Base-by-base conservation (phyloP, 805 yeast genomes). In the Monosporozyma yasuniensis region DNA sequence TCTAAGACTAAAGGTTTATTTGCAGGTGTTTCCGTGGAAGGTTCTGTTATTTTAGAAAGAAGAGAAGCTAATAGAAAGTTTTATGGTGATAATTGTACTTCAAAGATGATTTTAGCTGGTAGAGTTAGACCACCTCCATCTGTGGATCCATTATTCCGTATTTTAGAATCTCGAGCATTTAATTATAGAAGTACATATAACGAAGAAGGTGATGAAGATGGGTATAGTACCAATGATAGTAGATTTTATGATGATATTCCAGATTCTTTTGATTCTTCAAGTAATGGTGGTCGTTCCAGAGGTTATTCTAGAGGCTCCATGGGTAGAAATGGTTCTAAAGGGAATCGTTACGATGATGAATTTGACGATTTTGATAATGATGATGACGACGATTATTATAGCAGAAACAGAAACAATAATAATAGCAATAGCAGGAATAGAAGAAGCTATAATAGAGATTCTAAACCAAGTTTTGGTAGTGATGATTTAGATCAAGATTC, bases 1-100 rank as follows among this genome's bases (percentile, higher is more conserved):
- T 87, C 97, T 11, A 91, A 93, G 68, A 89, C 96, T 3, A 91
- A 93, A 67, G 99, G 99, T 55, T 75, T 93, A 46, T 91, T 87
- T 70, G 99, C 99, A 0, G 99, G 99, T 63, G 95, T 91, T 18
- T 91, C 98, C 1, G 77, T 91, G 47, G 99, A 91, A 71, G 99
- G 99, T 28, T 89, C 97, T 1, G 96, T 91, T 14, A 80, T 93
- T 51, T 76, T 93, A n/a, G 99, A 93, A 70, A 84, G 99, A 72
- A 80, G 98, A 70, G 98, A 93, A 61, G 96, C 98, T 25, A 91
- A 91, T 69, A 77, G 96, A 62, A 91, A 91, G 70, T 91, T 91
- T 64, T 91, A 91, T 64, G 98, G 99, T 37, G 77, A 75, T 58
- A 80, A 77, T 56, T 85, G 96, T 66, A 89, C 93, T 52, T 95